These are phyloP conservation scores for Globisporangium uncinulatum DNA, from an alignment of 352 stramenopile genomes.

Conservation along the genomic window DNA sequence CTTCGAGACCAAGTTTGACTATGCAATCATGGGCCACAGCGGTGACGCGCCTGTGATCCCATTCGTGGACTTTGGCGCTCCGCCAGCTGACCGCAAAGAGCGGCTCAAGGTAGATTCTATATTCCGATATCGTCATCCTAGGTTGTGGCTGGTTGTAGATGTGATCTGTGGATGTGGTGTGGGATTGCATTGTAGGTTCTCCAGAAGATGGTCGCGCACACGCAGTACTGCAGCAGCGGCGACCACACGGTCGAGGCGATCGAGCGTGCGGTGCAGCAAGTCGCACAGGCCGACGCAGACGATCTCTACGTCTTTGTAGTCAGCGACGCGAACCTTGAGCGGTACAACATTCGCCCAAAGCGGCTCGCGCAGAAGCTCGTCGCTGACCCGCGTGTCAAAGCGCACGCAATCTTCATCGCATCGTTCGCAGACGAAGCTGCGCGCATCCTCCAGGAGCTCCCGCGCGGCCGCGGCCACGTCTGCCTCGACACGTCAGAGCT, in stretches of 20 bases:
- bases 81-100: constrained; percentile 82
- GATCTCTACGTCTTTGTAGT: constrained; percentile 92
- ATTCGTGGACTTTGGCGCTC: constrained; percentile 87
- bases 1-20: constrained; percentile 88
- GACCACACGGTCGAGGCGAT: constrained; percentile 95
- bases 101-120: constrained; percentile 49
- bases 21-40: constrained; percentile 91
- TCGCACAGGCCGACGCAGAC: constrained; percentile 55
- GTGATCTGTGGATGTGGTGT: no score
- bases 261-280: constrained; percentile 62
- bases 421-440: constrained; percentile 80
- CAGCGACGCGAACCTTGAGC: constrained; percentile 93
- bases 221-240: constrained; percentile 91
- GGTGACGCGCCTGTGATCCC: constrained; percentile 84
- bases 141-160: background rate
- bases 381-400: constrained; percentile 47
- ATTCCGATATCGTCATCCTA: no score
- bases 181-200: constrained; percentile 42
- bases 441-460: constrained; percentile 54
- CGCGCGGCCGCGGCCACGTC: constrained; percentile 64
- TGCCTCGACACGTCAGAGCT: constrained; percentile 76
- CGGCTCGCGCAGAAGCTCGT: constrained; percentile 50
- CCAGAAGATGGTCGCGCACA: constrained; percentile 92
- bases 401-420: constrained; percentile 82
- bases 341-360: constrained; percentile 82